Conservation (phyloP, 2,329 filamentous ascomycete genomes). For the Tolypocladium guangdongense region DNA sequence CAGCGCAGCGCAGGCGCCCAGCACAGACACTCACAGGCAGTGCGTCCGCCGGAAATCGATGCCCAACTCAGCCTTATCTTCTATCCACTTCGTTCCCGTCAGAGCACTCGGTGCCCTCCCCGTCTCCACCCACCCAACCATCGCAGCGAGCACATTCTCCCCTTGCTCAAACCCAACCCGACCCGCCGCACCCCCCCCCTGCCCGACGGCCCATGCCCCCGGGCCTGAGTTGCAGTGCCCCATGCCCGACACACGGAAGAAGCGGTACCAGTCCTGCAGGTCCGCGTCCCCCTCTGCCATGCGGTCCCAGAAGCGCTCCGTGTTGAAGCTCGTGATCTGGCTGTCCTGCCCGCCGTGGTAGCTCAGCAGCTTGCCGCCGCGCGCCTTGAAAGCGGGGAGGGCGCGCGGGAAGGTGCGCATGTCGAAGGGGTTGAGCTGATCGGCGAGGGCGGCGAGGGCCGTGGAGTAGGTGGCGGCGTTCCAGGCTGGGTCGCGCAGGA, state of each 20-base stretch:
- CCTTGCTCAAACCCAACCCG: constrained; percentile 18
- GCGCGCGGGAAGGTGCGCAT: constrained; percentile 27
- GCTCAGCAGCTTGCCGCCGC: constrained; percentile 32
- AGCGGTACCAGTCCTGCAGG: constrained; percentile 32
- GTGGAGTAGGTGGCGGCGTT: constrained; percentile 20
- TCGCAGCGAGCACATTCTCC: constrained; percentile 33
- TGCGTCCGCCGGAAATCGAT: constrained; percentile 21
- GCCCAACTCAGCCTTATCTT: constrained; percentile 11
- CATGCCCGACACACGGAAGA: constrained; percentile 45
- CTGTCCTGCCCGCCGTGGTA: constrained; percentile 34
- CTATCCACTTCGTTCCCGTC: constrained; percentile 22
- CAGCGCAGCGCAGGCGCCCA: too few species aligned
- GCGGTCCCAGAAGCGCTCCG: constrained; percentile 11
- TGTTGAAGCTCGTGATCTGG: constrained; percentile 23
- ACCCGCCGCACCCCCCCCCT: constrained; percentile 9
- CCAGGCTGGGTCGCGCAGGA: constrained; percentile 28
- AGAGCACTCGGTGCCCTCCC: constrained; percentile 27
- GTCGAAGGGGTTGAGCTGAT: constrained; percentile 22
- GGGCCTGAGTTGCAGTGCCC: constrained; percentile 36
- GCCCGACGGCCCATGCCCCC: constrained; percentile 27
- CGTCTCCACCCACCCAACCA: constrained; percentile 38
- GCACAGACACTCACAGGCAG: constrained; percentile 10
- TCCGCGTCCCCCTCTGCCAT: constrained; percentile 19
- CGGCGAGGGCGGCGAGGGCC: constrained; percentile 27
- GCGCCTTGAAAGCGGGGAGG: constrained; percentile 23